Evolutionary conservation across 352 stramenopile species (phyloP), one percentile per base, ranked within the genome.

Genomic region (Phytopythium boreale): DNA sequence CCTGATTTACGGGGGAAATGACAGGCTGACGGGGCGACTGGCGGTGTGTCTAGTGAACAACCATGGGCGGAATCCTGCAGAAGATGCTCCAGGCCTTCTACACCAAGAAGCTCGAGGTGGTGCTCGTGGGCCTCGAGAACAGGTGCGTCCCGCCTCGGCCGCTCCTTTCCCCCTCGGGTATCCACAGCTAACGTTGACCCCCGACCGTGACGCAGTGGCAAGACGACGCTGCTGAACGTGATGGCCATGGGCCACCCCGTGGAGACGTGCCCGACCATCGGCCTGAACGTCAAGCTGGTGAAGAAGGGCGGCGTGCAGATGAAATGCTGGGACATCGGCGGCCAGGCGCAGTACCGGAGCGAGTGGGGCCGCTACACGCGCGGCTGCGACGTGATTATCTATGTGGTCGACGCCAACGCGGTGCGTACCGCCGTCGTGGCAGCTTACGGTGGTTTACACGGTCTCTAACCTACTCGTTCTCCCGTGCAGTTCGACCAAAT

Each of bases 281-380:
- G 96, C 52, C 77, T 99, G 46, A 98, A 98, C 75, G 96, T 99
- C 52, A 98, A 98, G 77, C 84, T 98, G 37, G 96, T 98, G 61
- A 96, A 97, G 91, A 93, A 98, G 90, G 79, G 95, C 75, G 83
- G 84, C 34, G 87, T 95, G 66, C 96, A 98, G 73, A 99, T 99
- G 96, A 99, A 99, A 77, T 99, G 96, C 75, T 99, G 97, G 97
- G 97, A 99, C 83, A 98, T 99, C 62, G 97, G 96, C 47, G 97
- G 97, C 12, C 95, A 98, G 77, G 93, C 95, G 67, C 93, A 99
- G 78, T 99, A 99, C 67, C 91, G 97, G 65, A 94, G 82, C 61
- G 91, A 97, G 68, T 98, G 92, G 91, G 90, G 90, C 34, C 82
- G 91, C 55, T 98, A 98, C 77, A 97, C 93, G 63, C 95, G 97